Evolutionary conservation across 768 basidiomycete genomes (phyloP).

Genomic region (Boletus huronensis): DNA sequence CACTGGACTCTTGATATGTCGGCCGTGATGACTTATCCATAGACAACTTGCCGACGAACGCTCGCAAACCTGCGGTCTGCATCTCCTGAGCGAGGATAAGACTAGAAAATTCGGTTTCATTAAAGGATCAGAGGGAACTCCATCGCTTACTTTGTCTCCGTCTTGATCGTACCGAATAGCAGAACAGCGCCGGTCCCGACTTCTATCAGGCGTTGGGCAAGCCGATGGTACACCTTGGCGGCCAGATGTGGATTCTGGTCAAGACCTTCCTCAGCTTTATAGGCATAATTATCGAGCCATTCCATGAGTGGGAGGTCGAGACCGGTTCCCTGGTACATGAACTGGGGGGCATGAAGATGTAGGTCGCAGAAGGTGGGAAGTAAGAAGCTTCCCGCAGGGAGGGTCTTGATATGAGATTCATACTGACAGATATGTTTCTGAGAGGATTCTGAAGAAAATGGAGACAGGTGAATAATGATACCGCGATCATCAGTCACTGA

Average conservation of each 20-base stretch:
- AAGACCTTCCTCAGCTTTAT: constrained; percentile 73
- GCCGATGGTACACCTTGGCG: constrained; percentile 57
- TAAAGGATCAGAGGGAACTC: background rate
- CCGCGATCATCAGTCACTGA: constrained; percentile 40
- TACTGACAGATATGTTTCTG: constrained; percentile 27
- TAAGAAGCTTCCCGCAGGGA: constrained; percentile 60
- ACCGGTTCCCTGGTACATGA: constrained; percentile 83
- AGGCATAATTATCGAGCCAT: constrained; percentile 82
- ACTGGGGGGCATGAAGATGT: constrained; percentile 88
- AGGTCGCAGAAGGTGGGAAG: constrained; percentile 81
- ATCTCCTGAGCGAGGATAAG: constrained; percentile 75
- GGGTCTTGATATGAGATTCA: constrained; percentile 18
- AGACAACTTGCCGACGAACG: constrained; percentile 85
- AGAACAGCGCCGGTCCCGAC: constrained; percentile 75
- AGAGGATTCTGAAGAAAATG: constrained; percentile 36
- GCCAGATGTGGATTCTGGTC: constrained; percentile 64
- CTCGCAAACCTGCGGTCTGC: constrained; percentile 67
- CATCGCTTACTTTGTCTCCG: constrained; percentile 69
- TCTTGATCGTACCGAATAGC: constrained; percentile 81
- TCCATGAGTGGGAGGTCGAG: constrained; percentile 81
- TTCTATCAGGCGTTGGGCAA: constrained; percentile 63
- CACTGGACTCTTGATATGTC: constrained; percentile 65
- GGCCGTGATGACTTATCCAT: constrained; percentile 79
- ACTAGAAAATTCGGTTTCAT: constrained; percentile 35
- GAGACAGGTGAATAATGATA: constrained; percentile 49